Conservation (phyloP, 2,329 filamentous ascomycete genomes). For the Calonectria fujianensis region DNA sequence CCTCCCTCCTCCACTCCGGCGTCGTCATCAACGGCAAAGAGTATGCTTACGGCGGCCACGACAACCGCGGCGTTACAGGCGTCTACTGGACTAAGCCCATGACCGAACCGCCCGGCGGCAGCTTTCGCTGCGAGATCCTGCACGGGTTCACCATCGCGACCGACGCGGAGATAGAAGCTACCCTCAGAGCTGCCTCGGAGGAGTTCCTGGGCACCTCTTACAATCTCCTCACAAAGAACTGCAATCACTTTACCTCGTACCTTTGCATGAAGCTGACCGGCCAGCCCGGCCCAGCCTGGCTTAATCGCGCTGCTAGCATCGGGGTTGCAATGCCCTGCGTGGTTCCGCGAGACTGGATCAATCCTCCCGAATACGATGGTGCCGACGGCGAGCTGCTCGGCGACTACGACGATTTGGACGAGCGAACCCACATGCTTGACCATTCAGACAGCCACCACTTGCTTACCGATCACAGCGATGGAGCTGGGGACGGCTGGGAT, state of each 20-base stretch:
- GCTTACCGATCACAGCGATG: slow-evolving; percentile 53
- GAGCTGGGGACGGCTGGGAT: slow-evolving; percentile 62
- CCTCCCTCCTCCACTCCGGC: slow-evolving; percentile 87
- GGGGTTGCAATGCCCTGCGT: slow-evolving; percentile 88
- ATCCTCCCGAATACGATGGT: slow-evolving; percentile 84
- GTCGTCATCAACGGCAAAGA: slow-evolving; percentile 87
- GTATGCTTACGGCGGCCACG: slow-evolving; percentile 91
- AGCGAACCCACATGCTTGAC: slow-evolving; percentile 76
- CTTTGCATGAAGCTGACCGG: slow-evolving; percentile 84
- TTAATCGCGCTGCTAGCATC: slow-evolving; percentile 90
- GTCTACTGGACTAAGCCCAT: slow-evolving; percentile 89
- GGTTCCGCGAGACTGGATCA: slow-evolving; percentile 88
- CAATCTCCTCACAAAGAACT: slow-evolving; percentile 89
- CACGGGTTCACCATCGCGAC: slow-evolving; percentile 86
- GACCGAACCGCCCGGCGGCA: slow-evolving; percentile 84
- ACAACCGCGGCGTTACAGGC: slow-evolving; percentile 81
- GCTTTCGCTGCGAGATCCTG: slow-evolving; percentile 83
- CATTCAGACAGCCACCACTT: slow-evolving; percentile 57
- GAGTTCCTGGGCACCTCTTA: slow-evolving; percentile 85
- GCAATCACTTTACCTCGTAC: slow-evolving; percentile 90
- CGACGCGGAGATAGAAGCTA: slow-evolving; percentile 80
- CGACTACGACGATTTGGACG: slow-evolving; percentile 70
- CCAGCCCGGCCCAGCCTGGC: slow-evolving; percentile 81
- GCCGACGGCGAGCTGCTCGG: slow-evolving; percentile 82
- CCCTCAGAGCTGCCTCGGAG: slow-evolving; percentile 81